A percentile compares a stretch with the other conserved stretches of the same genome.
Evolutionary conservation across 169 alveolate species (phyloP).

Genomic region (Miamiensis avidus): DNA sequence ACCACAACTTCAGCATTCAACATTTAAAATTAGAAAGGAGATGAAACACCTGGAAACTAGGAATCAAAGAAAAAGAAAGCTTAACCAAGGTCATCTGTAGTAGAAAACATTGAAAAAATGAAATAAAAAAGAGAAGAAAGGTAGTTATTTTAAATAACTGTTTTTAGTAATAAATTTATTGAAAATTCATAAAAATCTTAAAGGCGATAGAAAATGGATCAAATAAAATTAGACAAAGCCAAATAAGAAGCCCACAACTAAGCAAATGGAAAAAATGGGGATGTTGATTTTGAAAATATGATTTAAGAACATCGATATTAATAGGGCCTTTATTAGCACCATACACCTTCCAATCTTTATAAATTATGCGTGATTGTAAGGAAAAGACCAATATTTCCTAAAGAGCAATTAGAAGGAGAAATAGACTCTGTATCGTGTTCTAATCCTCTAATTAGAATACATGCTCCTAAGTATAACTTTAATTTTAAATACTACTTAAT

Average conservation of each 20-base stretch:
- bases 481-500: no score
- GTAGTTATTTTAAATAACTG: no score
- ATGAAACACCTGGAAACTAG: neutral
- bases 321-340: neutral
- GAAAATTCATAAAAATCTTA: no score
- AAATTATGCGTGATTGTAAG: slow-evolving; percentile 67
- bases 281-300: neutral
- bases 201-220: neutral
- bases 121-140: neutral
- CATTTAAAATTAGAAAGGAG: no score
- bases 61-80: neutral
- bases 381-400: slow-evolving; percentile 71
- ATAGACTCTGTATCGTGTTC: slow-evolving; percentile 74
- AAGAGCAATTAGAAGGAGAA: slow-evolving; percentile 73
- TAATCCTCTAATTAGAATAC: slow-evolving; percentile 82
- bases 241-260: neutral
- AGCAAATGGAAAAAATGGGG: neutral
- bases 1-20: no score
- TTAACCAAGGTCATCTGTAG: neutral
- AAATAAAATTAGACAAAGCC: neutral
- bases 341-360: neutral
- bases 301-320: neutral
- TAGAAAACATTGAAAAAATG: neutral
- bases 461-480: slow-evolving; percentile 76
- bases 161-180: no score